These are phyloP conservation scores for Periconia macrospinosa DNA, from an alignment of 2,329 filamentous ascomycete genomes.

Conservation along the genomic window DNA sequence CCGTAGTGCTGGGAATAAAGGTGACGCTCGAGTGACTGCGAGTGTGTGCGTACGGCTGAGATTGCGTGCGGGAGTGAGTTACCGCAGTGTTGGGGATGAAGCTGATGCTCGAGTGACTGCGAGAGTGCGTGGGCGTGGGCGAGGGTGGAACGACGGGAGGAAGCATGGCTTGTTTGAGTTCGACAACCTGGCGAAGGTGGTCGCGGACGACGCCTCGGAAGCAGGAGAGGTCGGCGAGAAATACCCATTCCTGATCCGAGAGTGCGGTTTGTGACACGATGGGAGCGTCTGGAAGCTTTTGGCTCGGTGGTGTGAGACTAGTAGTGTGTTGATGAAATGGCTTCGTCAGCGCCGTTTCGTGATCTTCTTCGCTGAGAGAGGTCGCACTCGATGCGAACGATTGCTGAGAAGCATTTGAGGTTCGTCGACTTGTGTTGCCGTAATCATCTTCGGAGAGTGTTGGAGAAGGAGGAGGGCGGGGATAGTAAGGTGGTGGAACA, in stretches of 20 bases:
- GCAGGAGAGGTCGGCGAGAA: constrained; percentile 25
- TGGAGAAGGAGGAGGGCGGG: constrained; percentile 22
- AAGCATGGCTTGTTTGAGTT: constrained; percentile 20
- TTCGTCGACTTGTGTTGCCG: constrained; percentile 10
- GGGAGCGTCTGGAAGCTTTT: constrained; percentile 6
- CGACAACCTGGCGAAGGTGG: constrained; percentile 30
- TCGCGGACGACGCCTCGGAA: constrained; percentile 31
- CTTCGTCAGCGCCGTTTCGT: not conserved
- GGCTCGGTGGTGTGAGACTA: not conserved
- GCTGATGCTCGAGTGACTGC: constrained; percentile 16
- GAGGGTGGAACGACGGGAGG: constrained; percentile 14
- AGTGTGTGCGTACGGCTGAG: no score
- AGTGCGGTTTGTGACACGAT: constrained; percentile 6
- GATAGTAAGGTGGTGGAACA: constrained; percentile 6
- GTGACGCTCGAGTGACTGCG: no score
- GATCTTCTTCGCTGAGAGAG: constrained; percentile 14
- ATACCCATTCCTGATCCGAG: constrained; percentile 18
- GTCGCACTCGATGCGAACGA: constrained; percentile 27
- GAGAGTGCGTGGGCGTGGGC: constrained; percentile 4
- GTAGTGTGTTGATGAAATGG: not conserved
- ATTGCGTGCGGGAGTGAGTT: not conserved
- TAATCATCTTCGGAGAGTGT: constrained; percentile 15
- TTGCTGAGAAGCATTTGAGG: constrained; percentile 20
- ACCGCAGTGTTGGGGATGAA: constrained; percentile 12
- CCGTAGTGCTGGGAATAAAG: no score